A percentile compares a stretch with the other conserved stretches of the same genome.
Evolutionary conservation across 257 asterid species (phyloP).

Genomic region (Plectranthus barbatus): DNA sequence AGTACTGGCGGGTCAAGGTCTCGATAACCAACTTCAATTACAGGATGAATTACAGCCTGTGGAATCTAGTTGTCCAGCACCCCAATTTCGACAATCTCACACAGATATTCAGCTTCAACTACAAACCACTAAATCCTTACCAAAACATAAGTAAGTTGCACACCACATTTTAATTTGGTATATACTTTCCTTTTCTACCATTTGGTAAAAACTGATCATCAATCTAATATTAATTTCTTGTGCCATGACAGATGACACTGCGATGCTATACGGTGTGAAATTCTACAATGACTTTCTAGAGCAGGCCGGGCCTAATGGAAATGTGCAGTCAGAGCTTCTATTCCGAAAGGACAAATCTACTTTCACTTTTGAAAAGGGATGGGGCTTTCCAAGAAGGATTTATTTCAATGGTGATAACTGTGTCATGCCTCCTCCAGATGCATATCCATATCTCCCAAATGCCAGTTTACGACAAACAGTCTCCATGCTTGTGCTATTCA

Average conservation of each 20-base stretch:
- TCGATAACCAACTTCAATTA: slow-evolving; percentile 76
- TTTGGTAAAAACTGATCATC: background rate
- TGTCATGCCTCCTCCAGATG: slow-evolving; percentile 85
- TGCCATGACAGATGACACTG: slow-evolving; percentile 61
- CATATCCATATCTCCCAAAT: slow-evolving; percentile 73
- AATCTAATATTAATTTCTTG: background rate
- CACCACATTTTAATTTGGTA: no score
- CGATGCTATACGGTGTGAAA: slow-evolving; percentile 71
- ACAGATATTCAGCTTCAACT: slow-evolving; percentile 74
- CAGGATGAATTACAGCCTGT: slow-evolving; percentile 62
- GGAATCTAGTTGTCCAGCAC: slow-evolving; percentile 88
- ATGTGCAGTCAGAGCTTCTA: slow-evolving; percentile 82
- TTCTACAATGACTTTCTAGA: slow-evolving; percentile 66
- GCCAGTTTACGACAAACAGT: slow-evolving; percentile 28
- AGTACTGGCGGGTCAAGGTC: slow-evolving; percentile 81
- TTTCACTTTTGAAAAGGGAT: slow-evolving; percentile 70
- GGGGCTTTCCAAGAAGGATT: slow-evolving; percentile 82
- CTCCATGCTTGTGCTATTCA: slow-evolving; percentile 32
- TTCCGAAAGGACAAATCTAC: slow-evolving; percentile 61
- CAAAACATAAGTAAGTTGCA: slow-evolving; percentile 56
- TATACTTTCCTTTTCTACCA: no score
- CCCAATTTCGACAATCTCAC: slow-evolving; percentile 89
- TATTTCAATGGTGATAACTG: slow-evolving; percentile 89
- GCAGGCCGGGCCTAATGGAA: slow-evolving; percentile 73
- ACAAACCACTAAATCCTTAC: slow-evolving; percentile 69